Conservation (phyloP, 257 asterid species). For the Solanum ahanhuiri region DNA sequence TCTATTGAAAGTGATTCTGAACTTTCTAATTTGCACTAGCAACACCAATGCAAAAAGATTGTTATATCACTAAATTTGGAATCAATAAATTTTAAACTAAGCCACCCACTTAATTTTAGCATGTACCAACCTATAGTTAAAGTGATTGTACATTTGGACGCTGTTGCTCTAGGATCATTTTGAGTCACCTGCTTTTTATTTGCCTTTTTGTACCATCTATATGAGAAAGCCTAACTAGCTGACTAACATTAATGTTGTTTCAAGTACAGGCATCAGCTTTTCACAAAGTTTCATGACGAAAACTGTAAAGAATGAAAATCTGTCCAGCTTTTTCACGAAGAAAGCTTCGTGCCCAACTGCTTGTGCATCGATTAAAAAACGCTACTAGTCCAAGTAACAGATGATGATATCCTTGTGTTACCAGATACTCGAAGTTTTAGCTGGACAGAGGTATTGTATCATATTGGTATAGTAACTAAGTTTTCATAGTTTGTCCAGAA, state of each 20-base stretch:
- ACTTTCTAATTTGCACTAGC: not conserved
- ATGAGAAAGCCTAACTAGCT: not conserved
- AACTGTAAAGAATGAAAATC: not conserved
- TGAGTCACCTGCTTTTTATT: not conserved
- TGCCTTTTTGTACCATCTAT: not conserved
- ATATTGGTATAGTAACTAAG: not conserved
- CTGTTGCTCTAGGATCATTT: not conserved
- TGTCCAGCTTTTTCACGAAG: not conserved
- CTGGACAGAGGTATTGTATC: not conserved
- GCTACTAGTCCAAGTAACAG: not conserved
- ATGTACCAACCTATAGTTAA: not conserved
- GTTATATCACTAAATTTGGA: not conserved
- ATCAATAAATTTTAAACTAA: not conserved
- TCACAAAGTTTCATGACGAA: not conserved
- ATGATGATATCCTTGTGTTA: not conserved
- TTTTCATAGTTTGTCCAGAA: not conserved
- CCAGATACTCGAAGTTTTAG: not conserved
- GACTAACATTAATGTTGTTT: not conserved
- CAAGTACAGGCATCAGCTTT: not conserved
- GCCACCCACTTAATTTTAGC: not conserved
- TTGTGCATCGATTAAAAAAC: not conserved
- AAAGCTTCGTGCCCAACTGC: not conserved
- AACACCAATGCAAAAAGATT: not conserved
- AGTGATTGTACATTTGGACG: not conserved
- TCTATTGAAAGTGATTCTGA: not conserved